Conservation (phyloP, 1,284 basidiomycete species). For the Macrocystidia cucumis region DNA sequence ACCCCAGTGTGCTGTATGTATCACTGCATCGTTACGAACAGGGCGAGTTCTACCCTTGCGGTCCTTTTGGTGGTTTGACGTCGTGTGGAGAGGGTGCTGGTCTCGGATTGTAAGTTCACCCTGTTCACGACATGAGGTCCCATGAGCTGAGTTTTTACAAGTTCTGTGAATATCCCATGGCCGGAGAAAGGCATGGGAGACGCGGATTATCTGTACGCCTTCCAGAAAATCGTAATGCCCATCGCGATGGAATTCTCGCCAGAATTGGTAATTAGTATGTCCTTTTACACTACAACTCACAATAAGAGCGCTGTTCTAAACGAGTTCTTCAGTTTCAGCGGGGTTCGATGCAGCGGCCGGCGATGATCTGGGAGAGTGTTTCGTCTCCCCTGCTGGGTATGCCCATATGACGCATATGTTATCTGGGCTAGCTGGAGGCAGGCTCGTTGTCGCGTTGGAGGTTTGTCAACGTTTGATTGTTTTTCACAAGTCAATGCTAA, state of each 20-base stretch:
- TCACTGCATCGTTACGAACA: slow-evolving; percentile 94
- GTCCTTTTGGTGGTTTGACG: slow-evolving; percentile 80
- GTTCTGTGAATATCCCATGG: slow-evolving; percentile 96
- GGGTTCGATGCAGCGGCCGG: slow-evolving; percentile 97
- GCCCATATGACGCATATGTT: slow-evolving; percentile 99
- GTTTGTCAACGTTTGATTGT: slow-evolving; percentile 29
- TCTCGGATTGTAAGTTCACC: slow-evolving; percentile 69
- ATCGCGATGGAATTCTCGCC: slow-evolving; percentile 95
- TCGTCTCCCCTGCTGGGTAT: slow-evolving; percentile 90
- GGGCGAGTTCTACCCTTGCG: slow-evolving; percentile 89
- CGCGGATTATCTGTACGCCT: slow-evolving; percentile 95
- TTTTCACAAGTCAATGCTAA: slow-evolving; percentile 2
- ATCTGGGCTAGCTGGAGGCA: slow-evolving; percentile 82
- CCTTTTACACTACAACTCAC: background rate
- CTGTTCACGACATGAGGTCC: slow-evolving; percentile 18
- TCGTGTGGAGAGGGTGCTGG: slow-evolving; percentile 83
- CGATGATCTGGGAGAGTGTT: slow-evolving; percentile 86
- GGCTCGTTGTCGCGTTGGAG: slow-evolving; percentile 90
- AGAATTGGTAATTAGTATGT: slow-evolving; percentile 90
- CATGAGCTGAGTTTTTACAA: slow-evolving; percentile 21
- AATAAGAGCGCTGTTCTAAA: background rate
- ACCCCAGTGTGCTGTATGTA: slow-evolving; percentile 89
- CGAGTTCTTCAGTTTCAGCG: slow-evolving; percentile 69
- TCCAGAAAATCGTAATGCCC: slow-evolving; percentile 94
- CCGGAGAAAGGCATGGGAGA: slow-evolving; percentile 85